These are phyloP conservation scores for Erysimum cheiranthoides DNA, from an alignment of 345 rosid species.

Conservation along the genomic window DNA sequence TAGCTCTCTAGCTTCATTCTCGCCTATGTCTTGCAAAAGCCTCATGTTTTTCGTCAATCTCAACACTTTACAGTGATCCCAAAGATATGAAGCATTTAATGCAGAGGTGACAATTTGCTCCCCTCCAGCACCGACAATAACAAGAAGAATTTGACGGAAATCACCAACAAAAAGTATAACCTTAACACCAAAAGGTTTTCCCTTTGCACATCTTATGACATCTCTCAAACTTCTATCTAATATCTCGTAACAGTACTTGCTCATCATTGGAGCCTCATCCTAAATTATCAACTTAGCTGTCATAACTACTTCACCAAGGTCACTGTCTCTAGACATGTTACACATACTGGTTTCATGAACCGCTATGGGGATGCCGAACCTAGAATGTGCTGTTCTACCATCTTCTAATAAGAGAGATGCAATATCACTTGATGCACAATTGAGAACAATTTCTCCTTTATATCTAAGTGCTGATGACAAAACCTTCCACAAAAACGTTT, in stretches of 20 bases:
- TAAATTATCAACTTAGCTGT: not conserved
- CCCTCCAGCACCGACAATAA: not conserved
- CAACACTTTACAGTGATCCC: not conserved
- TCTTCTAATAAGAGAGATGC: not conserved
- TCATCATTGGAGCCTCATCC: not conserved
- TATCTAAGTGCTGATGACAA: not conserved
- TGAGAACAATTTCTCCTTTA: not conserved
- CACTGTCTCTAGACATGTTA: no score
- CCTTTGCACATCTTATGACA: fast-evolving
- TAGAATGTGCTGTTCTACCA: not conserved
- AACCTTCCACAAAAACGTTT: not conserved
- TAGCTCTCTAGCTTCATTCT: not conserved
- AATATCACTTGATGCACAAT: not conserved
- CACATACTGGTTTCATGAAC: no score
- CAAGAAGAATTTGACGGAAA: not conserved
- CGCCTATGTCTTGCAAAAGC: fast-evolving
- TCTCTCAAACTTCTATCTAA: not conserved
- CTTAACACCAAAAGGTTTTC: not conserved
- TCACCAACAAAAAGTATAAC: not conserved
- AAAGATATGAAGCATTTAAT: not conserved
- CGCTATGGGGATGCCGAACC: not conserved
- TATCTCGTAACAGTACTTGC: not conserved
- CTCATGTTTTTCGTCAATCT: not conserved
- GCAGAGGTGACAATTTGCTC: not conserved
- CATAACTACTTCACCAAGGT: not conserved